Evolutionary conservation across 176 grass and related monocot genomes (phyloP), one percentile per base, ranked within the genome.

Genomic region (Cenchrus americanus): DNA sequence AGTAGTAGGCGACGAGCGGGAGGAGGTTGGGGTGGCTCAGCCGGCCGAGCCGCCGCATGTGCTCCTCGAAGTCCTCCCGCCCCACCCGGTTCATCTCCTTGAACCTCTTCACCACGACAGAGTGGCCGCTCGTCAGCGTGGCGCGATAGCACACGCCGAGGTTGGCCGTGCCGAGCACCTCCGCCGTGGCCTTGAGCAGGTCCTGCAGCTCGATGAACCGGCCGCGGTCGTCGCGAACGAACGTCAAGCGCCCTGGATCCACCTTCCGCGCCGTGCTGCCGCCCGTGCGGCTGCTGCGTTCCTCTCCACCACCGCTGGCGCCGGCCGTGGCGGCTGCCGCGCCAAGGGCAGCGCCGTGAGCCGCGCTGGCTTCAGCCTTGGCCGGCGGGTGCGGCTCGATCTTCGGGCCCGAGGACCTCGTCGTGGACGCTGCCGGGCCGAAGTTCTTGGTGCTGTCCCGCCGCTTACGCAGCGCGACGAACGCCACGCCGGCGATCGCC

Each of bases 41-140:
- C 18, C 93, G 88, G 4, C 96, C 96, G 1, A 99, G 85, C 64
- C 96, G 87, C 65, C 96, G 89, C 96, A 99, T 99, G 62, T 99
- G 96, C 87, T 99, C 96, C 76, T 94, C 93, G 54, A 96, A 99
- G 42, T 99, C 96, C 85, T 94, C 96, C 23, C 74, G 83, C 5
- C 93, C 88, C 7, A 94, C 87, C 5, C 86, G 84, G 89, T 96
- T 99, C 96, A 99, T 99, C 66, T 99, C 91, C 84, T 89, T 96
- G 85, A 99, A 99, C 80, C 91, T 83, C 88, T 99, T 99, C 21
- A 99, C 93, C 10, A 96, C 96, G 74, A 99, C 80, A 19, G 89
- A 83, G 26, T 80, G 41, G 2, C 91, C 93, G 26, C 48, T 78
- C 19, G 72, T 70, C 43, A 99, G 83, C 34, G 83, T 92, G 49